Conservation (phyloP, 768 basidiomycete genomes). For the Melanogaster broomeanus region DNA sequence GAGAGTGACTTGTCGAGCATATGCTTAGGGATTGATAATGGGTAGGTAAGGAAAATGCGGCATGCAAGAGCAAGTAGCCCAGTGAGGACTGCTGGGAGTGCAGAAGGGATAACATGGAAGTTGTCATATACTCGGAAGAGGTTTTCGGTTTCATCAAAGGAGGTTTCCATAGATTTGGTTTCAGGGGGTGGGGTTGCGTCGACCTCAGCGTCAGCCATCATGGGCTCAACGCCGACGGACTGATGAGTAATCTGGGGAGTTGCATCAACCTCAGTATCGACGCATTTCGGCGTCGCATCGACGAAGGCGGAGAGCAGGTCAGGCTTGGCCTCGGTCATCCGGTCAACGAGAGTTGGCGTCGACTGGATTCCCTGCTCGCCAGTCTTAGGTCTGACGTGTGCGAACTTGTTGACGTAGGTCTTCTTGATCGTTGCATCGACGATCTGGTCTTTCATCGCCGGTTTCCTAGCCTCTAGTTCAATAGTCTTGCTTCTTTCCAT, state of each 20-base stretch:
- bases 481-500: constrained; percentile 54
- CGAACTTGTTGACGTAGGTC: constrained; percentile 39
- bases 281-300: constrained; percentile 52
- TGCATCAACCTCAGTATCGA: constrained; percentile 49
- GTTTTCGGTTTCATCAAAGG: constrained; percentile 22
- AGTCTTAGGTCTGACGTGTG: constrained; percentile 42
- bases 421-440: constrained; percentile 55
- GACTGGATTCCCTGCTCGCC: constrained; percentile 39
- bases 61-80: constrained; percentile 50
- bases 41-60: constrained; percentile 48
- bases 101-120: constrained; percentile 33
- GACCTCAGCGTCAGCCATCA: constrained; percentile 33
- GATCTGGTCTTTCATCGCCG: constrained; percentile 37
- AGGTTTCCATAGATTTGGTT: constrained; percentile 17
- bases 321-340: constrained; percentile 42
- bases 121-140: constrained; percentile 25
- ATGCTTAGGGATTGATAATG: constrained; percentile 50
- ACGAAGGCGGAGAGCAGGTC: constrained; percentile 42
- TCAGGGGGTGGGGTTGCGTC: constrained; percentile 31
- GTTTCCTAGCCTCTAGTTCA: constrained; percentile 15
- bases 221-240: constrained; percentile 29
- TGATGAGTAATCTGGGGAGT: constrained; percentile 35
- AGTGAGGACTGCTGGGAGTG: constrained; percentile 28
- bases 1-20: constrained; percentile 38
- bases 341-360: constrained; percentile 36